Evolutionary conservation across 163 green algal species (phyloP), one percentile per base, ranked within the genome.

Genomic region (Coccomyxa subellipsoidea): DNA sequence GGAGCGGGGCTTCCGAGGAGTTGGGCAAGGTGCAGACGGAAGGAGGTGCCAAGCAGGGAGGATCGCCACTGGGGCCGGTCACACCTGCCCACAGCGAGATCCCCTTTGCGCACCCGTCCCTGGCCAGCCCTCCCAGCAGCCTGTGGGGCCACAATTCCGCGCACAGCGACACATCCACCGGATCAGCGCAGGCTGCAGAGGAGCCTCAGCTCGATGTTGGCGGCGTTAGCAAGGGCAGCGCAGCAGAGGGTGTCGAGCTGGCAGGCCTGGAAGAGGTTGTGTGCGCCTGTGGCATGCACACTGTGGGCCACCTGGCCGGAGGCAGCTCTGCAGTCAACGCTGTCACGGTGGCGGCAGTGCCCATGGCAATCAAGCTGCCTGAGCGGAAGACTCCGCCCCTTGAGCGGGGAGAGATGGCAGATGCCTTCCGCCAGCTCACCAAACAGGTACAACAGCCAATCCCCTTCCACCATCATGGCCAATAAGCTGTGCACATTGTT

Each of bases 341-440:
- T 73, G 66, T 23, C 18, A 8, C 66, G 66, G 18, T 36, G 47
- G 12, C 47, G 12, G 18, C 47, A 66, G 12, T 29, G 18, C 12
- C 18, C 12, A 29, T 18, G n/a, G 66, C 8, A 1, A 34, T 18
- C 66, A 73, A 8, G 32, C 8, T 1, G 27, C 2, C 2, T 73
- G 29, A 10, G 10, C 66, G 18, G 18, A 73, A 73, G 29, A 27
- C 10, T 29, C 32, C 72, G 37, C 72, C 69, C 69, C 69, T 76
- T 23, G 72, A 40, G 21, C 36, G 38, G 7, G 72, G 72, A 8
- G 35, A 54, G 76, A 80, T 80, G 76, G 76, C 76, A n/a, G 39
- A 34, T 18, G 76, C 76, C 39, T 80, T 80, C 76, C 23, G 38
- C 29, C 38, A 80, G 29, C 39, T 80, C 38, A 71, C 59, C 38